phyloP scores from a whole-genome alignment of 2,329 filamentous ascomycete genomes.

The Claviceps spartinae region DNA sequence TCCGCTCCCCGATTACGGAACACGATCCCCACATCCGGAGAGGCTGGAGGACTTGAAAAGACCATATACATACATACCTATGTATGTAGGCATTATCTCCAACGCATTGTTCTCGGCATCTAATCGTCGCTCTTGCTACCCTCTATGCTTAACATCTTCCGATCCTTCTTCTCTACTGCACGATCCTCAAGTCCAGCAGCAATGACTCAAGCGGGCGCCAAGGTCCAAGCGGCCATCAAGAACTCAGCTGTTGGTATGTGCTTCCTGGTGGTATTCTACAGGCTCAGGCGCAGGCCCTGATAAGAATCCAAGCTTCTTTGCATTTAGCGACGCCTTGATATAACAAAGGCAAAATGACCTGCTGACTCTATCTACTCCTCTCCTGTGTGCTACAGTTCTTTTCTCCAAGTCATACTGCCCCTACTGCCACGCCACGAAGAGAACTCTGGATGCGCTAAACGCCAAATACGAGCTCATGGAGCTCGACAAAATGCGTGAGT shows the following conservation, averaged over 20 bases:
- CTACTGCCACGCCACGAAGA: slow-evolving; percentile 74
- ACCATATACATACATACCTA: too few relatives aligned
- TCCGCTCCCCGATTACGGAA: too few relatives aligned
- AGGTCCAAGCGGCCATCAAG: slow-evolving; percentile 77
- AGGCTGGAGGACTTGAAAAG: too few relatives aligned
- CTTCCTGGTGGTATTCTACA: background rate
- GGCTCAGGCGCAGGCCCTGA: too few relatives aligned
- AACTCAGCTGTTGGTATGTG: slow-evolving; percentile 69
- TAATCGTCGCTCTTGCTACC: background rate
- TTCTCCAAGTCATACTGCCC: slow-evolving; percentile 98
- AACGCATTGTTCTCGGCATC: background rate
- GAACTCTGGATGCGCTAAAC: slow-evolving; percentile 51
- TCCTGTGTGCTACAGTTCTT: slow-evolving; percentile 44
- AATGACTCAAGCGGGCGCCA: slow-evolving; percentile 74
- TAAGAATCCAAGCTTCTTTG: too few relatives aligned
- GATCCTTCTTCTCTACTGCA: slow-evolving; percentile 53
- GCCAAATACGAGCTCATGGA: slow-evolving; percentile 67
- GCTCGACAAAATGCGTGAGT: slow-evolving; percentile 54
- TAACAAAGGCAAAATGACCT: background rate
- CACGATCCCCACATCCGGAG: too few relatives aligned
- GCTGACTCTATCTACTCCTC: background rate
- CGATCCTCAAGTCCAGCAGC: slow-evolving; percentile 36
- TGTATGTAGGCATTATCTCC: too few relatives aligned
- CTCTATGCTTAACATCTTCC: slow-evolving; percentile 49
- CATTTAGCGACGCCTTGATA: too few relatives aligned